Evolutionary conservation across 2,329 filamentous ascomycete species (phyloP), one percentile per base, ranked within the genome.

Genomic region (Hypoxylon sp.): DNA sequence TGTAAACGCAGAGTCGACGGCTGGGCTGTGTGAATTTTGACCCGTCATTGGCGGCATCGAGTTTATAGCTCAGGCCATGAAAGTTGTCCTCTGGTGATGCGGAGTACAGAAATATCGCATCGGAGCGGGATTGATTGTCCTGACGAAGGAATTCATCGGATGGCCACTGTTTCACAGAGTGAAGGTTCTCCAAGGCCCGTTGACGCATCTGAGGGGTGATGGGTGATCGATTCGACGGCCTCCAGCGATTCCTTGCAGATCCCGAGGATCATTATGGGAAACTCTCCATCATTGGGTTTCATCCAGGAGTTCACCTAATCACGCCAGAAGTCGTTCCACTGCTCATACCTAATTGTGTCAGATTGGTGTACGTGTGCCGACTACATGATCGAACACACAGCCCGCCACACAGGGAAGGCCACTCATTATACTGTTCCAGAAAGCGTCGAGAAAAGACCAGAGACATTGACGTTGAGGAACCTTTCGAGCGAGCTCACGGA

Each of bases 311-410:
- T 32, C 14, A 36, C 30, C 11, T 36, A 52, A 19, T 25, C 19
- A 2, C 32, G 49, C 11, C 49, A 19, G 10, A 52, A 38, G 28
- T 25, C 32, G 17, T 52, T 52, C 32, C 49, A 52, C 36, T 52
- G 19, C 6, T 25, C 49, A 32, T 52, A 52, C 23, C 23, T 23
- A 23, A 2, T 52, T 19, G 19, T 9, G 49, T 23, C 2, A 38
- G 49, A 2, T 52, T 52, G 3, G 5, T 14, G 17, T 38, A 52
- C 17, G 49, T 52, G 1, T 17, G 17, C 14, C 14, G 10, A 52
- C 14, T 13, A 14, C 21, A 5, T 10, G 7, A 19, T 14, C 5
- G 0, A 52, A 21, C 7, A n/a, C 1, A 14, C 19, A 21, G 17
- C 17, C 17, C 0, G 17, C 32, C 6, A 52, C 14, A 3, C 5